Evolutionary conservation across 768 basidiomycete genomes (phyloP), one percentile per base, ranked within the genome.

Genomic region (Brasilioporus rufonigricans): DNA sequence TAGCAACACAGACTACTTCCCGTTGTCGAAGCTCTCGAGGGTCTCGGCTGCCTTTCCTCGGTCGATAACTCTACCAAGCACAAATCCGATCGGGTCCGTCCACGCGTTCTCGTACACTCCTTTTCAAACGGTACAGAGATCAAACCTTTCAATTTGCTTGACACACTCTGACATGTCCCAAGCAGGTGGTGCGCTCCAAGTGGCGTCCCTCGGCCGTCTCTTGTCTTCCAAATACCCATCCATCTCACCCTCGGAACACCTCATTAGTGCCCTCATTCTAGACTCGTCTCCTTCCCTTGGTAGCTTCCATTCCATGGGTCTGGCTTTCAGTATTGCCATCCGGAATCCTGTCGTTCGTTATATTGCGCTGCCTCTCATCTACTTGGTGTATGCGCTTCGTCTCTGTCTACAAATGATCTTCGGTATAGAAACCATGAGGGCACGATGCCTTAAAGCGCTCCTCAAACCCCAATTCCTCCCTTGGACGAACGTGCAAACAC

Each of bases 401-500:
- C 49, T 64, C n/a, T 32, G 18, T 32, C 18, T 58, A 1, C 52
- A 56, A 21, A 14, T 21, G 16, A 12, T 58, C 10, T 64, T 70
- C 19, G 67, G 67, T 18, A 38, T 50, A 5, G 56, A 69, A 24
- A 53, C 55, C 2, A n/a, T 46, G 39, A 7, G 26, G 12, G 44
- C 45, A 23, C 54, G 24, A 35, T 57, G 48, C 43, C 14, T 55
- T 44, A 61, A 46, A 29, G 21, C 29, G 5, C 61, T 69, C 23
- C 54, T 65, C 19, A 51, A 61, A 7, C 66, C 71, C 2, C 47
- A 21, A 9, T 36, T 75, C 26, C 53, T 75, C 5, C 71, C 71
- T 1, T 73, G 74, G 72, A 68, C 61, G 60, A 55, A 51, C 16
- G 10, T 27, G 27, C 46, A 49, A 10, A 74, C 74, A 13, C 74